Percentiles rank a stretch among this genome's conserved stretches.
phyloP scores from a whole-genome alignment of 2,329 filamentous ascomycete species.

The Aspergillus transmontanensis region DNA sequence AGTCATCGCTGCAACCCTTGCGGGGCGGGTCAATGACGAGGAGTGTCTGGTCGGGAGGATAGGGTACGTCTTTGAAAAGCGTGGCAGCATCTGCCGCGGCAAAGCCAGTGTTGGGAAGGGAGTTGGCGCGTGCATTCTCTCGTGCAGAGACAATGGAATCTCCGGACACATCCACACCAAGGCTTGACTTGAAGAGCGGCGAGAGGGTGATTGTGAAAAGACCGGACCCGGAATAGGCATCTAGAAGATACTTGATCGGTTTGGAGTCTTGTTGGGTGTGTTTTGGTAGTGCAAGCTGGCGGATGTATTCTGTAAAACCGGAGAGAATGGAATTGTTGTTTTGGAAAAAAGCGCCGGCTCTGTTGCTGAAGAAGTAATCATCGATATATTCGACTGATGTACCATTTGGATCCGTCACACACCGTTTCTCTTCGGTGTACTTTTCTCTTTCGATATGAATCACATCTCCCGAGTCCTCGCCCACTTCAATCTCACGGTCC shows the following conservation, averaged over 20 bases:
- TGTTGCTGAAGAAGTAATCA: slow-evolving; percentile 82
- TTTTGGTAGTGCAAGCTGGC: slow-evolving; percentile 70
- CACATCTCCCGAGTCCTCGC: slow-evolving; percentile 43
- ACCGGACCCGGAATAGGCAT: slow-evolving; percentile 95
- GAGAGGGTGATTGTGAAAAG: slow-evolving; percentile 96
- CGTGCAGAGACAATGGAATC: slow-evolving; percentile 78
- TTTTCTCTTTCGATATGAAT: slow-evolving; percentile 59
- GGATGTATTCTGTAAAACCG: slow-evolving; percentile 82
- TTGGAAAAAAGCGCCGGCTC: slow-evolving; percentile 94
- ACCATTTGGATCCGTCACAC: slow-evolving; percentile 82
- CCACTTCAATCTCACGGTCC: slow-evolving; percentile 28
- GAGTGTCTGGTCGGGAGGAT: slow-evolving; percentile 77
- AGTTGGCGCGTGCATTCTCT: slow-evolving; percentile 77
- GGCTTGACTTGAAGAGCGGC: slow-evolving; percentile 73
- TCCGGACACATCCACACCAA: slow-evolving; percentile 86
- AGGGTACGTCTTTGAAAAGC: slow-evolving; percentile 76
- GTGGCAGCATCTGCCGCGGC: slow-evolving; percentile 83
- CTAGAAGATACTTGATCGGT: slow-evolving; percentile 81
- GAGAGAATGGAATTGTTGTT: slow-evolving; percentile 99
- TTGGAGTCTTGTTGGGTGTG: slow-evolving; percentile 33
- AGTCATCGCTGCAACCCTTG: slow-evolving; percentile 88
- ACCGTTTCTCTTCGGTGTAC: slow-evolving; percentile 79
- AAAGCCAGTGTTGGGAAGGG: slow-evolving; percentile 76
- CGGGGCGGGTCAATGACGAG: slow-evolving; percentile 97
- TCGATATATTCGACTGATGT: slow-evolving; percentile 86